Percentiles rank a stretch among this genome's conserved stretches.
Conservation (phyloP, 2,329 filamentous ascomycete genomes). For the Aspergillus piperis region DNA sequence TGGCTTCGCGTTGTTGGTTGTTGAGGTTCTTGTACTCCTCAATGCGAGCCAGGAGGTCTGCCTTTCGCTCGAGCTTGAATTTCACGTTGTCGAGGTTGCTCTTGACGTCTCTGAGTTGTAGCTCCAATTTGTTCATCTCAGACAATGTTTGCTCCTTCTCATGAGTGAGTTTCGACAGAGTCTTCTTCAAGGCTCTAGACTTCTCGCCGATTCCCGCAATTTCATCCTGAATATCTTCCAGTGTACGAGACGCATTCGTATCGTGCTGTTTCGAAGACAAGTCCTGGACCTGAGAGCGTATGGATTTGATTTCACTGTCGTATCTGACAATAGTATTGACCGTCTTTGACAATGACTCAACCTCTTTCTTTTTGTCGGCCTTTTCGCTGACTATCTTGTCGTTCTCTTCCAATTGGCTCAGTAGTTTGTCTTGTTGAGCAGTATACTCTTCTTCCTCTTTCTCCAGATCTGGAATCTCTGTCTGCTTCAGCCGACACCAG, state of each 20-base stretch:
- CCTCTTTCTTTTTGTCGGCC: slow-evolving; percentile 67
- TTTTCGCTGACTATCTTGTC: slow-evolving; percentile 66
- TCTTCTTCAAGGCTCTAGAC: slow-evolving; percentile 63
- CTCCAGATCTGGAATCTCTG: slow-evolving; percentile 70
- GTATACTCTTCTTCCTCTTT: slow-evolving; percentile 65
- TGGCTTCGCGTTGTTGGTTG: slow-evolving; percentile 66
- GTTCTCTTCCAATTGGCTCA: slow-evolving; percentile 65
- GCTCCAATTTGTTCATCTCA: slow-evolving; percentile 69
- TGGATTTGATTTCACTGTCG: slow-evolving; percentile 68
- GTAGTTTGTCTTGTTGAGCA: slow-evolving; percentile 60
- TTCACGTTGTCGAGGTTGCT: slow-evolving; percentile 70
- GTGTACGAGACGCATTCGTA: slow-evolving; percentile 64
- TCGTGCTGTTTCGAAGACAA: slow-evolving; percentile 75
- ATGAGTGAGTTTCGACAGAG: slow-evolving; percentile 64
- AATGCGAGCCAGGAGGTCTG: slow-evolving; percentile 68
- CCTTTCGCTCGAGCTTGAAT: slow-evolving; percentile 80
- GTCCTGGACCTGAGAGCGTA: slow-evolving; percentile 72
- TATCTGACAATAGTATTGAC: slow-evolving; percentile 75
- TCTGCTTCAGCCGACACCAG: slow-evolving; percentile 66
- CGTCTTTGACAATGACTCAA: slow-evolving; percentile 75
- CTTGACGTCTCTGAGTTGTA: slow-evolving; percentile 73
- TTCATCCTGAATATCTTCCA: slow-evolving; percentile 82
- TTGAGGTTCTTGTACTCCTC: slow-evolving; percentile 71
- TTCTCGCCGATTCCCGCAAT: slow-evolving; percentile 68
- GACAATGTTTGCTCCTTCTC: slow-evolving; percentile 73